phyloP scores from a whole-genome alignment of 352 stramenopile genomes.

The Globisporangium iwayamae region DNA sequence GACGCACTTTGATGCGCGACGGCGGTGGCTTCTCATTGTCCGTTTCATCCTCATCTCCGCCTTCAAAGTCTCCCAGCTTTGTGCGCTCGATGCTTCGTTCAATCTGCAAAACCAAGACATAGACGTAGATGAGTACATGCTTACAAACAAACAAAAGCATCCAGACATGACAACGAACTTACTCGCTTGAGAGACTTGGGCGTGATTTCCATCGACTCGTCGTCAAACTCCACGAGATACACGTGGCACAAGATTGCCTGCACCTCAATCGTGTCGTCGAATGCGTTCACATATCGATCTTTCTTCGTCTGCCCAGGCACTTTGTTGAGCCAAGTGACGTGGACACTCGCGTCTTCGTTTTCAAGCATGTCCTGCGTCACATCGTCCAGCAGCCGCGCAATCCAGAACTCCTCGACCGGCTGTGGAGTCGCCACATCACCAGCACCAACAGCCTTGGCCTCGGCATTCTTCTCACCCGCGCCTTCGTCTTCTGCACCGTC shows the following conservation, averaged over 20 bases:
- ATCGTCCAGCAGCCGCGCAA: conserved; percentile 72
- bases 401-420: conserved; percentile 46
- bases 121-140: background rate
- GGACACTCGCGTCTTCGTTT: conserved; percentile 39
- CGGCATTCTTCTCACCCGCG: background rate
- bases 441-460: background rate
- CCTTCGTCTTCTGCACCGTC: conserved; percentile 10
- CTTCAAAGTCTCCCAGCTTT: conserved; percentile 22
- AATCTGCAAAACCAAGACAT: conserved; percentile 4
- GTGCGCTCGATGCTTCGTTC: conserved; percentile 39
- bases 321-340: conserved; percentile 63
- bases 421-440: background rate
- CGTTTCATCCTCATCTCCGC: conserved; percentile 32
- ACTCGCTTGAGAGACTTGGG: conserved; percentile 57
- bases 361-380: conserved; percentile 72
- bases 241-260: conserved; percentile 74
- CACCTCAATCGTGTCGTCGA: conserved; percentile 61
- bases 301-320: conserved; percentile 8
- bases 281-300: conserved; percentile 44
- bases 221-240: conserved; percentile 41
- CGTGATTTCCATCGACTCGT: conserved; percentile 48
- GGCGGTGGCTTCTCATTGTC: conserved; percentile 60
- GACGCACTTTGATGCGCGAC: conserved; percentile 24
- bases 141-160: background rate
- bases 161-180: background rate